These are phyloP conservation scores for Echria macrotheca DNA, from an alignment of 495 filamentous ascomycete species.

Conservation along the genomic window DNA sequence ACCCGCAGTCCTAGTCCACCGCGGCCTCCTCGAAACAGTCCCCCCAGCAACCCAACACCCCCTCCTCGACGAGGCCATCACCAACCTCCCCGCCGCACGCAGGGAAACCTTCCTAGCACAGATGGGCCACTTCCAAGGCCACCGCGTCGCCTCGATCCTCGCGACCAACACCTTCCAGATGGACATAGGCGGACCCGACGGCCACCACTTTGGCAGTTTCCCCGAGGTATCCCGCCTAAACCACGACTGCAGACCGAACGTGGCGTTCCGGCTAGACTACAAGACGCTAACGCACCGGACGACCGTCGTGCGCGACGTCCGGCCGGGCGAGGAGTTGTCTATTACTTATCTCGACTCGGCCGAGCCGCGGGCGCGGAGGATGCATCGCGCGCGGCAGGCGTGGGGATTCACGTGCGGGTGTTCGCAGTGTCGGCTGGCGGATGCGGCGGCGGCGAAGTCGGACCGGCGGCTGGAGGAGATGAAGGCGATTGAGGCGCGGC, in stretches of 20 bases:
- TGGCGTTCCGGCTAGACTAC: constrained; percentile 20
- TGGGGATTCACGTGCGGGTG: constrained; percentile 21
- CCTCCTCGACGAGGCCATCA: constrained; percentile 22
- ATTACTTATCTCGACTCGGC: constrained; percentile 25
- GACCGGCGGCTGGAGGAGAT: constrained; percentile 24
- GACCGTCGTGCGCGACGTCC: constrained; percentile 20
- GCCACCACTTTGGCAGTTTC: constrained; percentile 26
- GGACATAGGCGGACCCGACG: constrained; percentile 13
- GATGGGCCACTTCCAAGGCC: constrained; percentile 17
- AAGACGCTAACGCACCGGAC: constrained; percentile 15
- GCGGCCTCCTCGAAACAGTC: constrained; percentile 13
- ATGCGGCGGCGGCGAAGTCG: constrained; percentile 12
- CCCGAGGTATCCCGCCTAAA: constrained; percentile 24
- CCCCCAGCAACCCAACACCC: constrained; percentile 2
- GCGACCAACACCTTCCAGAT: constrained; percentile 28
- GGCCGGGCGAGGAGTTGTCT: constrained; percentile 22
- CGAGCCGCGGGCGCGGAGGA: constrained; percentile 11
- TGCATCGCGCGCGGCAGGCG: constrained; percentile 4
- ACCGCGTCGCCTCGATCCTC: constrained; percentile 23
- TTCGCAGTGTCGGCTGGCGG: constrained; percentile 8
- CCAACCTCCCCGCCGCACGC: constrained; percentile 13
- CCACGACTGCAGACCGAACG: constrained; percentile 29
- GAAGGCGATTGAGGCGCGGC: constrained; percentile 15
- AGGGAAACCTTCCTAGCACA: constrained; percentile 12
- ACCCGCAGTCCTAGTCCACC: constrained; percentile 25